Conservation (phyloP, 306 rosid genomes). For the Phaseolus lunatus region DNA sequence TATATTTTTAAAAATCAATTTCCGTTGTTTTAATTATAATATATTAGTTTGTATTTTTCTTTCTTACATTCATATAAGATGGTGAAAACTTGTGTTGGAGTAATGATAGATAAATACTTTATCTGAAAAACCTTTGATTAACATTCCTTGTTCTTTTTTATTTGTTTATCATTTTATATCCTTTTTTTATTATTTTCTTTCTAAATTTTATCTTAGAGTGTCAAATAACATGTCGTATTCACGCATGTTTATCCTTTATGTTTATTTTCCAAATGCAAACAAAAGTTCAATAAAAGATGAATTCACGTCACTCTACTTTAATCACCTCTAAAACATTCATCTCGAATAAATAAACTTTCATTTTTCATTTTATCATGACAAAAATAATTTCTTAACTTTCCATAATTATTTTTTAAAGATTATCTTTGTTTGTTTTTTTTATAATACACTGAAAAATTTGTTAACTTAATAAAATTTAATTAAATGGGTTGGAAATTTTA, state of each 20-base stretch:
- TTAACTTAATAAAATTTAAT: no score
- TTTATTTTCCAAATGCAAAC: background rate
- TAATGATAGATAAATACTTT: no score
- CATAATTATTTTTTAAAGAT: background rate
- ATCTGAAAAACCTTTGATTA: background rate
- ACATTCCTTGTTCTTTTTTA: no score
- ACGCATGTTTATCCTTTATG: background rate
- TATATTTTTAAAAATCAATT: background rate
- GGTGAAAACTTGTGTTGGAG: background rate
- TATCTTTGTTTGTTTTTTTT: background rate
- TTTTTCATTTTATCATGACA: no score
- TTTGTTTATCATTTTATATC: background rate
- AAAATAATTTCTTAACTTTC: background rate
- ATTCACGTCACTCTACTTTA: no score
- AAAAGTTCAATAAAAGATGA: no score
- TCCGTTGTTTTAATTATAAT: background rate
- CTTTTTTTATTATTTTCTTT: background rate
- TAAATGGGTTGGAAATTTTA: no score
- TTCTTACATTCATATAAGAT: background rate
- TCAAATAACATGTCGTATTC: background rate
- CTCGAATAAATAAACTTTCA: no score
- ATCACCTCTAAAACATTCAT: no score
- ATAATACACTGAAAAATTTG: no score
- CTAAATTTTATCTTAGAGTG: no score
- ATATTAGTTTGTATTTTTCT: background rate